Evolutionary conservation across 1,284 basidiomycete species (phyloP).

Genomic region (Laetiporus sulphureus): DNA sequence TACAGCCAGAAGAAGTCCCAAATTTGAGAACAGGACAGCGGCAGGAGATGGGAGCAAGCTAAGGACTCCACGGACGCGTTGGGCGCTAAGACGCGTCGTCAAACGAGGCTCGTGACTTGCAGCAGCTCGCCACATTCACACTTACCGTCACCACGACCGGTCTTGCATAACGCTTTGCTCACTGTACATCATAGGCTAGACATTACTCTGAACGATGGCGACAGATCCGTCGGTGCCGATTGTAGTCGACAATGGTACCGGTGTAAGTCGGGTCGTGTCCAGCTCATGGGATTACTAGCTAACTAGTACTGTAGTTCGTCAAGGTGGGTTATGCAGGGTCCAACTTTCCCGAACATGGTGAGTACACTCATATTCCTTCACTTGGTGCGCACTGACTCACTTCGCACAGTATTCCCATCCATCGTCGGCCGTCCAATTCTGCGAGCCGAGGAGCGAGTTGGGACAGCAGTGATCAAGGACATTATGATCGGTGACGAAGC

Average conservation of each 20-base stretch:
- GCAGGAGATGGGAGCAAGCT: too few species aligned
- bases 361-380: conserved; percentile 17
- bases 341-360: conserved; percentile 97
- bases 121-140: too few species aligned
- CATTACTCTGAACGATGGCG: conserved; percentile 1
- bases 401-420: conserved; percentile 83
- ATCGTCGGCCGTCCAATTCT: conserved; percentile 96
- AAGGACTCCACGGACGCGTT: too few species aligned
- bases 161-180: conserved; percentile 3
- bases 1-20: too few species aligned
- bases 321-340: conserved; percentile 98
- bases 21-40: too few species aligned
- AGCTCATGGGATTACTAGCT: conserved; percentile 6
- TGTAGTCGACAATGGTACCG: conserved; percentile 97
- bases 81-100: not conserved
- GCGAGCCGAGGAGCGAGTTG: conserved; percentile 92
- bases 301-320: conserved; percentile 65
- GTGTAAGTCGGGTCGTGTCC: conserved; percentile 50
- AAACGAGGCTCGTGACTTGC: not conserved
- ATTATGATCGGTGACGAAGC: conserved; percentile 98
- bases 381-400: not conserved
- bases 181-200: conserved; percentile 5
- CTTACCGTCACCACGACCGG: too few species aligned
- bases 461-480: conserved; percentile 83
- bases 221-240: conserved; percentile 74